Base-by-base conservation (phyloP, 768 basidiomycete species). In the Suillus cothurnatus region DNA sequence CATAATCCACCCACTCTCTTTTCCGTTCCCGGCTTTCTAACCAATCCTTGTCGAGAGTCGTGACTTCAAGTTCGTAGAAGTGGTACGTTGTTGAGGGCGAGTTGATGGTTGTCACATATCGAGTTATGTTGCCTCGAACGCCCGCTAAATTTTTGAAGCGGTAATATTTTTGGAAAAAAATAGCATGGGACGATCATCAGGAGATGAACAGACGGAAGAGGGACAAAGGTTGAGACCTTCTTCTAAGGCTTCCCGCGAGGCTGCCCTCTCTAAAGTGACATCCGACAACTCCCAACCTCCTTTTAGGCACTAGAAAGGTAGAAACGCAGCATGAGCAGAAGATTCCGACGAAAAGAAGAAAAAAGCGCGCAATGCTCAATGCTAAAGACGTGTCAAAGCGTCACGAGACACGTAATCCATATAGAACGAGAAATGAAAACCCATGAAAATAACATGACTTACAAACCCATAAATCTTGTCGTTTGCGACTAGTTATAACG, bases 201-300 rank as follows among this genome's bases (percentile, higher is more conserved):
- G 88, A 86, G 84, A 79, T 81, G 85, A 84, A 82, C 83, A 82
- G 85, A 89, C 86, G 84, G 81, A 85, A 88, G 82, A 88, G 84
- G 88, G 85, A 85, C 82, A 87, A 89, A 86, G 82, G 87, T 87
- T 88, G 88, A 88, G 91, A 95, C 93, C 93, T 94, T 95, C 93
- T 92, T 95, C 93, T 78, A 91, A 84, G 81, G 93, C 93, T 88
- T 95, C 93, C 78, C 93, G 86, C 73, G 87, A 90, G 81, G 93
- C 93, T 76, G 93, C 93, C 81, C 87, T 89, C 84, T 94, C 92
- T 73, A 94, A 81, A 78, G 82, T 84, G 71, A 84, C 88, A 85
- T 95, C 93, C 64, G 89, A 84, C 70, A 87, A 81, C 79, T 95
- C 93, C 89, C 89, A 95, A 74, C 93, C 93, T 77, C 93, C 93